phyloP scores from a whole-genome alignment of 176 grass and related monocot genomes.

The Hordeum marinum region DNA sequence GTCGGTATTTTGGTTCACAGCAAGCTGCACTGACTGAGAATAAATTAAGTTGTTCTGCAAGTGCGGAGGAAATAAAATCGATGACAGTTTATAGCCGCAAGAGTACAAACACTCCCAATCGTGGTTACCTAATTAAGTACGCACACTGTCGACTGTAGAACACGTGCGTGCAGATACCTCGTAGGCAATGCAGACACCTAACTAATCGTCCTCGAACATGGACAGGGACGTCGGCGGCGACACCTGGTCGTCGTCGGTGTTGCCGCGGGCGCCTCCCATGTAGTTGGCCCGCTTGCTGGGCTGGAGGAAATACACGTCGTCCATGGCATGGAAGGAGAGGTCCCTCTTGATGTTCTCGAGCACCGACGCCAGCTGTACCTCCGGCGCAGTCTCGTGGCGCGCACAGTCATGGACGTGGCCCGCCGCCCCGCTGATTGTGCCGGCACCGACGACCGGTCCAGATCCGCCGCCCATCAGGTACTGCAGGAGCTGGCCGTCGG shows the following conservation, averaged over 20 bases:
- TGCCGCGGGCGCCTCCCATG: background rate
- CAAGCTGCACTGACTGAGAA: background rate
- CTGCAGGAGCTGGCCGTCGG: constrained; percentile 6
- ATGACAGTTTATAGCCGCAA: background rate
- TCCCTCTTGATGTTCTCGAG: constrained; percentile 45
- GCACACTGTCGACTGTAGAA: background rate
- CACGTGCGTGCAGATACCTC: background rate
- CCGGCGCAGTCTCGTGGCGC: background rate
- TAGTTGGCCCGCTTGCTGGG: constrained; percentile 13
- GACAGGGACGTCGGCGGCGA: background rate
- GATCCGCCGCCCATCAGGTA: background rate
- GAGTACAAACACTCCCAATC: too few relatives aligned
- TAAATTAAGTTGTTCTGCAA: background rate
- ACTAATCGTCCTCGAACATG: background rate
- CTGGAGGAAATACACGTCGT: constrained; percentile 30
- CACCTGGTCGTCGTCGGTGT: background rate
- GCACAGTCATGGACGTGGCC: background rate
- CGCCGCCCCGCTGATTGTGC: background rate
- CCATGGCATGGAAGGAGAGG: constrained; percentile 39
- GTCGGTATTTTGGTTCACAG: background rate
- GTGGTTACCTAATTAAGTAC: too few relatives aligned
- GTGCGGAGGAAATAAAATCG: background rate
- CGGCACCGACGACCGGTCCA: background rate
- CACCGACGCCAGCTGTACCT: constrained; percentile 19
- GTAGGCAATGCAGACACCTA: background rate